These are phyloP conservation scores for Geotrichum histeridarum DNA, from an alignment of 1,139 yeast species.

Conservation along the genomic window DNA sequence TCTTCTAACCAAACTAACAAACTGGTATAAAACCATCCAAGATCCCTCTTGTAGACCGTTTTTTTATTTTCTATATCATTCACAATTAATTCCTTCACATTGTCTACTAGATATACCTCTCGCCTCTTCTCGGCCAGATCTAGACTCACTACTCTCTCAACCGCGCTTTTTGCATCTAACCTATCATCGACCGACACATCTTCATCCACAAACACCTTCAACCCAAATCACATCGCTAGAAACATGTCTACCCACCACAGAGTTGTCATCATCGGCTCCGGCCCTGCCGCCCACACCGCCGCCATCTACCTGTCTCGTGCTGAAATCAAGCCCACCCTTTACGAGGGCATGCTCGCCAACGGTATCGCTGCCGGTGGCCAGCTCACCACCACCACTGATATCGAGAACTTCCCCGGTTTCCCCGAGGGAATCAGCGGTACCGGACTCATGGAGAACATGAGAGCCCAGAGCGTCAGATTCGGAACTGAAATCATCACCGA, in stretches of 20 bases:
- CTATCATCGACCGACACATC: not conserved
- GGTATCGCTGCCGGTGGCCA: slow-evolving; percentile 99
- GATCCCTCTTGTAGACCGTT: not conserved
- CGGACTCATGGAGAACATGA: slow-evolving; percentile 88
- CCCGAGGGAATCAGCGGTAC: slow-evolving; percentile 90
- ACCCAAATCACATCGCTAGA: slow-evolving; percentile 7
- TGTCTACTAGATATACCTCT: slow-evolving; percentile 15
- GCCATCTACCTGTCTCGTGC: slow-evolving; percentile 96
- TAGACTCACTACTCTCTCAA: slow-evolving; percentile 13
- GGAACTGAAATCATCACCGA: slow-evolving; percentile 94
- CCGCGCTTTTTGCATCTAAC: slow-evolving; percentile 15
- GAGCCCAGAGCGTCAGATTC: slow-evolving; percentile 74
- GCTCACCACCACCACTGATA: slow-evolving; percentile 92
- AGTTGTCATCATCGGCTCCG: slow-evolving; percentile 93
- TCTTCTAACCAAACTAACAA: not conserved
- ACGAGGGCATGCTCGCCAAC: slow-evolving; percentile 95
- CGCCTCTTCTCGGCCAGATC: slow-evolving; percentile 16
- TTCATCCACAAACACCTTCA: not conserved
- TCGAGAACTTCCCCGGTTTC: slow-evolving; percentile 96
- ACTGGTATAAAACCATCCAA: not conserved
- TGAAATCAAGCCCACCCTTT: slow-evolving; percentile 85
- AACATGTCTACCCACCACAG: slow-evolving; percentile 52
- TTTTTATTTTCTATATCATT: not conserved
- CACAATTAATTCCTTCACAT: slow-evolving; percentile 11
- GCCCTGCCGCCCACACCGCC: slow-evolving; percentile 99